Conservation (phyloP, 371 early-diverging fungal species). For the Mortierella sp. region DNA sequence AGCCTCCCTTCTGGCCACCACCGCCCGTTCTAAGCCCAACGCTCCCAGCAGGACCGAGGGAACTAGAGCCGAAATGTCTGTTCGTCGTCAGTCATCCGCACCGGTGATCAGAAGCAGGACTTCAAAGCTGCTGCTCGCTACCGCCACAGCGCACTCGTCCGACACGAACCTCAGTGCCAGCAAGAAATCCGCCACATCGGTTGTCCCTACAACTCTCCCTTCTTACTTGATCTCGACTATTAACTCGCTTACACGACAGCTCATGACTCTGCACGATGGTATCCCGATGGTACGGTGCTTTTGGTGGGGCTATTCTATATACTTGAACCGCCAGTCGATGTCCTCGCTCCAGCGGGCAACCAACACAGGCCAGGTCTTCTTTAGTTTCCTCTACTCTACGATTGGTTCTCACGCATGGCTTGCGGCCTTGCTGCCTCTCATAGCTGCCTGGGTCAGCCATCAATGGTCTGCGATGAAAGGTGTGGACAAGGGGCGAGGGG, state of each 20-base stretch:
- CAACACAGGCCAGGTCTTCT: constrained; percentile 48
- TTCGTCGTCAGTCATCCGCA: constrained; percentile 21
- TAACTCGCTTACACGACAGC: constrained; percentile 14
- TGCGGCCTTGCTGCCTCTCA: constrained; percentile 42
- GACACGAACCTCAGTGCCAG: neutral
- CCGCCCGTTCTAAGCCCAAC: constrained; percentile 27
- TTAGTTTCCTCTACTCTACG: constrained; percentile 39
- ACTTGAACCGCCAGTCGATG: constrained; percentile 53
- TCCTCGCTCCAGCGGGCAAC: constrained; percentile 40
- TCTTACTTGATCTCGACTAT: constrained; percentile 23
- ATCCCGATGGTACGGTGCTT: constrained; percentile 31
- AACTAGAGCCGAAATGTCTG: neutral
- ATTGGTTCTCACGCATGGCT: constrained; percentile 35
- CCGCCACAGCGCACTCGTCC: constrained; percentile 5
- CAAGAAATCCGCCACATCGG: neutral
- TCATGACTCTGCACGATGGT: constrained; percentile 3
- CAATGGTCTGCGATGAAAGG: constrained; percentile 54
- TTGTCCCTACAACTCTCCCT: neutral
- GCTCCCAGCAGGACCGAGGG: neutral
- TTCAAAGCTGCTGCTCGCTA: constrained; percentile 18
- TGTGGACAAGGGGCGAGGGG: constrained; percentile 50
- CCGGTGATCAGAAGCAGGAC: constrained; percentile 13
- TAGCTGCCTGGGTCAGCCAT: constrained; percentile 56
- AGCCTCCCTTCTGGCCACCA: constrained; percentile 30
- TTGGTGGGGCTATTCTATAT: constrained; percentile 59